phyloP scores from a whole-genome alignment of 1,139 yeast species.

The Diutina pseudorugosa region DNA sequence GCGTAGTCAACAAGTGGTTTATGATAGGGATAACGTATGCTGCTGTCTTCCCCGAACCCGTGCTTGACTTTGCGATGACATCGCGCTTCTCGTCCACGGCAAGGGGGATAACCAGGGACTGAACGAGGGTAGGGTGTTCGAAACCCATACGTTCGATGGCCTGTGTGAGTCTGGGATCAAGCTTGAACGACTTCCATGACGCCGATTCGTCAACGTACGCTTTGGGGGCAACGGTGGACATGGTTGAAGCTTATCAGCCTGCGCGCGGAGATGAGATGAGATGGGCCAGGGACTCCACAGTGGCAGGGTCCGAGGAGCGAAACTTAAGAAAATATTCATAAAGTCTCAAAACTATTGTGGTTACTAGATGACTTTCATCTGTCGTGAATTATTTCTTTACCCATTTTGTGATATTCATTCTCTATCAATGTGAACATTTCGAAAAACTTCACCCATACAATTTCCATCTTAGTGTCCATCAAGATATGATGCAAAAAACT shows the following conservation, averaged over 20 bases:
- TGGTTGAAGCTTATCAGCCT: neutral
- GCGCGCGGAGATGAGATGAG: neutral
- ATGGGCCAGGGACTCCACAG: neutral
- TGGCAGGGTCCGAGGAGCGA: neutral
- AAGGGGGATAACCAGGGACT: conserved; percentile 82
- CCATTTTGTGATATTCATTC: no score
- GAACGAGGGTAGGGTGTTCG: conserved; percentile 79
- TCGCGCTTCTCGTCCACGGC: conserved; percentile 82
- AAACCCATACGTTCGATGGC: conserved; percentile 78
- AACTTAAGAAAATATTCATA: no score
- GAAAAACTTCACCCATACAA: no score
- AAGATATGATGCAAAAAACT: neutral
- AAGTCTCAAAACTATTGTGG: no score
- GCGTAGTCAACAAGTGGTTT: conserved; percentile 41
- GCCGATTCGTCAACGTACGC: conserved; percentile 52
- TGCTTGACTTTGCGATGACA: conserved; percentile 76
- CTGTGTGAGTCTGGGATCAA: conserved; percentile 75
- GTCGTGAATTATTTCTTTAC: no score
- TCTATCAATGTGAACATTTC: neutral
- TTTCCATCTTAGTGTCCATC: neutral
- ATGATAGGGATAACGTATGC: conserved; percentile 75
- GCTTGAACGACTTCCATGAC: conserved; percentile 58
- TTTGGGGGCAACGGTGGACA: conserved; percentile 1
- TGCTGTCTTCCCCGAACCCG: conserved; percentile 87
- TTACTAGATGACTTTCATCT: no score